Base-by-base conservation (phyloP, 192 early-diverging fungal species). In the Funneliformis geosporum region DNA sequence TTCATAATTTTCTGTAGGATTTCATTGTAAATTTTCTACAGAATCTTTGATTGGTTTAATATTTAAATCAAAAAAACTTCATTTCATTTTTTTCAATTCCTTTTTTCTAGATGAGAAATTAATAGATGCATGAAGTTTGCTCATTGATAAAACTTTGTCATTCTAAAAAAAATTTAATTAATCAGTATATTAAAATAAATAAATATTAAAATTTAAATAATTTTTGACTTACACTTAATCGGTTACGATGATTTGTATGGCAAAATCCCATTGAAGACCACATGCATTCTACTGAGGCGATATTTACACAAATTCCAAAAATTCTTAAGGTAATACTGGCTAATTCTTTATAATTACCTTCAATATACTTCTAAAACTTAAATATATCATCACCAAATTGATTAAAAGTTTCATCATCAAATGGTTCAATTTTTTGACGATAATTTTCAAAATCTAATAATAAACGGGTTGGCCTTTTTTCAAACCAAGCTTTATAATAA, bases 331-430 rank as follows among this genome's bases (percentile, higher is more conserved):
- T 43, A n/a, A 71, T 46, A 12, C 28, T 39, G 38, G 6, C 65
- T 67, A 67, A 39, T 67, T 67, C 65, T 67, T 39, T 67, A 18
- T 67, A 67, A 67, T 67, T 18, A 39, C 38, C 65, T 67, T 67
- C 6, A 68, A 68, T 21, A 42, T 68, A 68, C 39, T n/a, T 68
- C 16, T 39, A 68, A 40, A 68, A 68, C 6, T 68, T 68, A 40
- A 68, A 68, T 42, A 68, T 16, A 68, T 68, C 14, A 68, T 16
- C n/a, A 23, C n/a, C 5, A 60, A 60, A 60, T 60, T 60, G 59
- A 14, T 16, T 4, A 60, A n/a, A 68, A 18, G 66, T 68, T 68
- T 68, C 14, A 68, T 68, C 66, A 68, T 68, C 8, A 43, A 68
- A 43, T 68, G 2, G 66, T 68, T 68, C 2, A 68, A 68, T 38